Evolutionary conservation across 441 rosid genomes (phyloP).

Genomic region (California macrophylla): DNA sequence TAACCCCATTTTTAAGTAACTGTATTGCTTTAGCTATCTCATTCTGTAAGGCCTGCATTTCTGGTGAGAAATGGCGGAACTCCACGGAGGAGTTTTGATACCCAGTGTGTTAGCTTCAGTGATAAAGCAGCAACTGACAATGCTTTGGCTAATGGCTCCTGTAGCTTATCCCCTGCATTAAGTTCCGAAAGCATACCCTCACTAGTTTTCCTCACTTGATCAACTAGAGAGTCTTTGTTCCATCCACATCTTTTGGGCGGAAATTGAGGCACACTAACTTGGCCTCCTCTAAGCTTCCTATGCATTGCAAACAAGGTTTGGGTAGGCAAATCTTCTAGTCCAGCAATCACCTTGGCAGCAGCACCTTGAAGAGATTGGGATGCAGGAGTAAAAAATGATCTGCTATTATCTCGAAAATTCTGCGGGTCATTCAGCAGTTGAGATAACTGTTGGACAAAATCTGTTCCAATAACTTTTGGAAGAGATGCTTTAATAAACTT

Average conservation of each 20-base stretch:
- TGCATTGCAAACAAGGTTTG: conserved; percentile 53
- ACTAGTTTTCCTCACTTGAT: conserved; percentile 31
- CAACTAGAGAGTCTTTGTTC: conserved; percentile 35
- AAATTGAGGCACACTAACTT: conserved; percentile 31
- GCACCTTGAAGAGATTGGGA: conserved; percentile 32
- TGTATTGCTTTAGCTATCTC: conserved; percentile 63
- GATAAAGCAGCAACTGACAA: conserved; percentile 57
- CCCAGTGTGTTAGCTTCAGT: conserved; percentile 33
- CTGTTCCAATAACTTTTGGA: conserved; percentile 19
- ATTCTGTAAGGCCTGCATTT: conserved; percentile 46
- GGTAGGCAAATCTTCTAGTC: conserved; percentile 45
- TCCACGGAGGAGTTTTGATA: conserved; percentile 23
- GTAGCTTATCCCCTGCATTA: conserved; percentile 33
- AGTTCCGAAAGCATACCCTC: conserved; percentile 52
- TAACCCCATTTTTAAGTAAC: conserved; percentile 41
- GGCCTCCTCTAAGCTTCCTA: conserved; percentile 48
- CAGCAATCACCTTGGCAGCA: conserved; percentile 34
- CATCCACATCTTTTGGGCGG: conserved; percentile 21
- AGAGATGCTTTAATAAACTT: conserved; percentile 39
- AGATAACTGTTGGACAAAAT: conserved; percentile 28
- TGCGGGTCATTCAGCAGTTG: conserved; percentile 40
- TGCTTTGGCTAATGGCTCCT: conserved; percentile 57
- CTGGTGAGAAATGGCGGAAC: conserved; percentile 42
- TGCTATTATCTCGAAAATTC: conserved; percentile 36
- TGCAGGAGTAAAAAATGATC: conserved; percentile 23